A percentile compares a stretch with the other conserved stretches of the same genome.
Evolutionary conservation across 495 filamentous ascomycete species (phyloP).

Genomic region (Neurospora hispaniola): DNA sequence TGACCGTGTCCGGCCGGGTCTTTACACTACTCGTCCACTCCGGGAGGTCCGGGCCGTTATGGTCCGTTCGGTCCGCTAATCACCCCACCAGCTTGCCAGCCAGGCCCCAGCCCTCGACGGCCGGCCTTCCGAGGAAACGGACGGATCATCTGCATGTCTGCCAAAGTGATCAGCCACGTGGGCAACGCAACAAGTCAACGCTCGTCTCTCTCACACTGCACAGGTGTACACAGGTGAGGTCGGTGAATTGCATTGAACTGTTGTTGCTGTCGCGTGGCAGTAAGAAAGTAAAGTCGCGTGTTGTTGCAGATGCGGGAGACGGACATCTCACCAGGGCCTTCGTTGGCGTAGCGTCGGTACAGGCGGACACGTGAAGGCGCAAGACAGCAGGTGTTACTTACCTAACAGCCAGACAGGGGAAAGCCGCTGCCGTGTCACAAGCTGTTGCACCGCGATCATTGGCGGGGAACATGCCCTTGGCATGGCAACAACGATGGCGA

Average conservation of each 20-base stretch:
- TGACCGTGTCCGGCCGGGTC: not conserved
- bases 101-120: not conserved
- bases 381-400: not conserved
- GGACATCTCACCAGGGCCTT: not conserved
- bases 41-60: not conserved
- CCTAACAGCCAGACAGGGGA: not conserved
- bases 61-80: not conserved
- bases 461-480: not conserved
- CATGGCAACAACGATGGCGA: not conserved
- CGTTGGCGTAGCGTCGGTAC: not conserved
- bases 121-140: not conserved
- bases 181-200: too few species aligned
- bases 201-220: not conserved
- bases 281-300: not conserved
- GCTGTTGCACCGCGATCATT: not conserved
- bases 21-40: not conserved
- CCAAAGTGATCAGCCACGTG: not conserved
- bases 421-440: not conserved
- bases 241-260: not conserved
- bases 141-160: not conserved
- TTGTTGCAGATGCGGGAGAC: not conserved
- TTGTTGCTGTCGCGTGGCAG: not conserved
- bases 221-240: not conserved
- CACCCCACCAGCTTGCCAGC: not conserved
- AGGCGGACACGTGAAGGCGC: not conserved